Conservation (phyloP, 495 filamentous ascomycete genomes). For the Hyaloscypha bicolor region DNA sequence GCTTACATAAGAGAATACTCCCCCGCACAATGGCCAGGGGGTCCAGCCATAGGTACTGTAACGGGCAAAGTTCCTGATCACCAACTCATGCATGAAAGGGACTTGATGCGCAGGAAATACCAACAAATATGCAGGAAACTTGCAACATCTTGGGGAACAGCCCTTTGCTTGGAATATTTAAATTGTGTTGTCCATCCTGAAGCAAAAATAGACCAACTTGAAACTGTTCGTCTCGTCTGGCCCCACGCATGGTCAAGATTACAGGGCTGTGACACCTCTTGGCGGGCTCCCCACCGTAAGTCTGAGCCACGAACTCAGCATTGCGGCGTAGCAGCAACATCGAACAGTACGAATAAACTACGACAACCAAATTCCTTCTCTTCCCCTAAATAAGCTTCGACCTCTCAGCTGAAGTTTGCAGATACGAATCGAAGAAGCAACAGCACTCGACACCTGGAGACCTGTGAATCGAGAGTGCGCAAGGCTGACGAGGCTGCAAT, state of each 20-base stretch:
- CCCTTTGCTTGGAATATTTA: background rate
- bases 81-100: too few species aligned
- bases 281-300: background rate
- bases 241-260: background rate
- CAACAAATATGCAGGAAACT: background rate
- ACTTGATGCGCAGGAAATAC: background rate
- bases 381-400: background rate
- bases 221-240: constrained; percentile 2
- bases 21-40: too few species aligned
- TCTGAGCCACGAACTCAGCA: background rate
- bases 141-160: background rate
- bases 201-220: constrained; percentile 11
- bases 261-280: constrained; percentile 8
- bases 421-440: background rate
- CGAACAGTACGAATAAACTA: constrained; percentile 1
- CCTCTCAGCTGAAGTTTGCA: background rate
- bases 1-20: too few species aligned
- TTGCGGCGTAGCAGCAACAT: constrained; percentile 12
- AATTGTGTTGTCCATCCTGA: constrained; percentile 7
- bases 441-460: background rate
- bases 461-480: background rate
- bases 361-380: constrained; percentile 1
- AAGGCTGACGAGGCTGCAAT: constrained; percentile 16
- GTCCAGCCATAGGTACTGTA: too few species aligned
- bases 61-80: too few species aligned